Conservation (phyloP, 1,139 yeast genomes). For the Eremothecium coryli region DNA sequence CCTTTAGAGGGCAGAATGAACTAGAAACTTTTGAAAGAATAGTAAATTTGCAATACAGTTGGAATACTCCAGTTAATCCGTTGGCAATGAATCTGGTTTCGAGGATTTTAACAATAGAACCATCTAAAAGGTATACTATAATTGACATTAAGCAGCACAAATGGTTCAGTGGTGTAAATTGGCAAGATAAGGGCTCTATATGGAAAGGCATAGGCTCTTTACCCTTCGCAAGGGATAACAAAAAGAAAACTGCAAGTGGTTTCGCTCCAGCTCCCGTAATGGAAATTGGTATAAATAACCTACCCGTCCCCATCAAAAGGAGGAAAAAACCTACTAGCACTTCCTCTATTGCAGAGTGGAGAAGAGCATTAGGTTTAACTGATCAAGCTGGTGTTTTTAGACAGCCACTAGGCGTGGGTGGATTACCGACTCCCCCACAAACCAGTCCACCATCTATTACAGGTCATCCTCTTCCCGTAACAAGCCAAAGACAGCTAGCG, state of each 20-base stretch:
- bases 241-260: constrained; percentile 12
- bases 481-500: background rate
- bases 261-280: constrained; percentile 7
- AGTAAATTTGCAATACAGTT: constrained; percentile 57
- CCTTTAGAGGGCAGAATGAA: constrained; percentile 71
- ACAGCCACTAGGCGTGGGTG: background rate
- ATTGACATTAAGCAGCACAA: constrained; percentile 60
- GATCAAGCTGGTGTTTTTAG: background rate
- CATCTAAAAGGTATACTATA: constrained; percentile 56
- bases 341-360: constrained; percentile 31
- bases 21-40: constrained; percentile 63
- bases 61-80: constrained; percentile 39
- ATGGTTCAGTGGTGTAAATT: constrained; percentile 61
- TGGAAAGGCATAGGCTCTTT: constrained; percentile 47
- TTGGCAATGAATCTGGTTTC: constrained; percentile 44
- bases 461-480: background rate
- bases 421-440: background rate
- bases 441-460: background rate
- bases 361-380: constrained; percentile 25
- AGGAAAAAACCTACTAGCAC: constrained; percentile 28
- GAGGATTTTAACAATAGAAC: constrained; percentile 49
- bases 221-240: too few species aligned
- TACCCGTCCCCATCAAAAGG: constrained; percentile 24
- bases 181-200: constrained; percentile 51
- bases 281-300: constrained; percentile 22